Percentiles rank a stretch among this genome's conserved stretches.
Conservation (phyloP, 2,329 filamentous ascomycete species). For the Neopestalotiopsis clavispora region DNA sequence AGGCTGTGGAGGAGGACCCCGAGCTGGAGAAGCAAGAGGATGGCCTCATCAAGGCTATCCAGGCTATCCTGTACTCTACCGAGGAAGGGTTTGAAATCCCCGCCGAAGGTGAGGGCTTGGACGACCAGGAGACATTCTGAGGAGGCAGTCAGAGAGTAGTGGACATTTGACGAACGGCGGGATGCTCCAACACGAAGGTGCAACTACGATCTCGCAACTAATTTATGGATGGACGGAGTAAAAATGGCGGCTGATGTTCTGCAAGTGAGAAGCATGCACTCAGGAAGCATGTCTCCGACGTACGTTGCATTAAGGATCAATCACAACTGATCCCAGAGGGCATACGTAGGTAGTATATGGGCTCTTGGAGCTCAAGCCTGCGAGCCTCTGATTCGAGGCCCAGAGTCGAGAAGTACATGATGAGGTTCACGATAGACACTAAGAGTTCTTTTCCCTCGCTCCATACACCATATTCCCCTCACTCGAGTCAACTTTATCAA, state of each 20-base stretch:
- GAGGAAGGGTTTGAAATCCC: constrained; percentile 94
- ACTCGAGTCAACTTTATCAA: too few species aligned
- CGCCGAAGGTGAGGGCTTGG: constrained; percentile 71
- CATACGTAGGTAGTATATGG: not conserved
- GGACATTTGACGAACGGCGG: too few species aligned
- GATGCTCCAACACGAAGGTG: not conserved
- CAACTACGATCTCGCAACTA: not conserved
- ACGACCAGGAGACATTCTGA: constrained; percentile 83
- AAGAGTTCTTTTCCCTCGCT: constrained; percentile 14
- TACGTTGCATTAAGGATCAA: not conserved
- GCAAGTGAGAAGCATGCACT: not conserved
- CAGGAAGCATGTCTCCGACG: not conserved
- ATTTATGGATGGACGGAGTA: not conserved
- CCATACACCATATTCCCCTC: too few species aligned
- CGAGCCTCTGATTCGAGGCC: not conserved
- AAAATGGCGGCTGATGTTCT: not conserved
- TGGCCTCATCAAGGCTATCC: constrained; percentile 91
- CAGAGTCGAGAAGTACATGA: constrained; percentile 1
- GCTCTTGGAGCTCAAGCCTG: not conserved
- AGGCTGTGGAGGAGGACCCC: constrained; percentile 89
- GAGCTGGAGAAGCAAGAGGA: constrained; percentile 94
- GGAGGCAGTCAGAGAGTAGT: not conserved
- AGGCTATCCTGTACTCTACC: constrained; percentile 95
- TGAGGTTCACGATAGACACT: constrained; percentile 18
- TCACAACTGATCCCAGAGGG: not conserved